phyloP scores from a whole-genome alignment of 108 stramenopile genomes.

The Fragilariopsis cylindrus region DNA sequence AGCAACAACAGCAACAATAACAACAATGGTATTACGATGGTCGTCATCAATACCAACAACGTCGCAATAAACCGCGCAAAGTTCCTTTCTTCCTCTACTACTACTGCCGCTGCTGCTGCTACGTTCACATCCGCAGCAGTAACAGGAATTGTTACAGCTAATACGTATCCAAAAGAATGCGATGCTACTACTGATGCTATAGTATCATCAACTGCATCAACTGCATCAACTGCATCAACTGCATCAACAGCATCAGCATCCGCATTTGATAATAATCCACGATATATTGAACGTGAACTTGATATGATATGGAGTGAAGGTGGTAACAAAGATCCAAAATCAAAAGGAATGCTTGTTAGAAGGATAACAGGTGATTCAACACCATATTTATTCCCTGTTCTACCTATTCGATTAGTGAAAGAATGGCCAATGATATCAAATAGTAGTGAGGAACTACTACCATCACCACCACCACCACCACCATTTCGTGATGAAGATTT shows the following conservation, averaged over 20 bases:
- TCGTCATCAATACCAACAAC: background rate
- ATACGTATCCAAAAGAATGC: constrained; percentile 33
- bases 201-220: background rate
- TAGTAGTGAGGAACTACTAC: too few relatives aligned
- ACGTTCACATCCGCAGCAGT: constrained; percentile 26
- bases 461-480: constrained; percentile 19
- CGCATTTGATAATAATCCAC: constrained; percentile 45
- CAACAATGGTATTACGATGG: background rate
- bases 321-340: constrained; percentile 71
- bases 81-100: constrained; percentile 53
- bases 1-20: background rate
- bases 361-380: constrained; percentile 85
- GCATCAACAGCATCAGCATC: background rate
- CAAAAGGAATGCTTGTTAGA: constrained; percentile 72
- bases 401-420: constrained; percentile 63
- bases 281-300: constrained; percentile 77
- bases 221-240: too few relatives aligned
- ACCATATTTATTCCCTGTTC: constrained; percentile 65
- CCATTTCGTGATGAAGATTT: constrained; percentile 88
- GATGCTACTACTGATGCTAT: constrained; percentile 8
- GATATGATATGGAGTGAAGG: constrained; percentile 77
- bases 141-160: constrained; percentile 20
- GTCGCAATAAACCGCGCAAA: constrained; percentile 18
- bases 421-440: constrained; percentile 65
- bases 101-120: constrained; percentile 17